These are phyloP conservation scores for Picochlorum costavermella DNA, from an alignment of 139 green algal species.

Conservation along the genomic window DNA sequence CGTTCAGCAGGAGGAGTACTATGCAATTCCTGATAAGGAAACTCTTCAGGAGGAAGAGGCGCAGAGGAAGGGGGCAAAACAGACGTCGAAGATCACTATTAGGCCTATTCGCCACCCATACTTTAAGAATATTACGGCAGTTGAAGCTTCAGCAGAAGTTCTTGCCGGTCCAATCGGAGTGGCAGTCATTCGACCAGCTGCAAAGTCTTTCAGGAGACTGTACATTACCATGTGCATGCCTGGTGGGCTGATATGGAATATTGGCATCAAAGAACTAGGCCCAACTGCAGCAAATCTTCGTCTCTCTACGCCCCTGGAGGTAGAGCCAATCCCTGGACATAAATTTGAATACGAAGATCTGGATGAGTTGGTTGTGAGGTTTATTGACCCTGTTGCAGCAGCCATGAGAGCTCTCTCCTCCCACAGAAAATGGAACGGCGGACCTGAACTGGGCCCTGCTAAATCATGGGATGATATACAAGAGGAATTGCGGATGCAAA, in stretches of 20 bases:
- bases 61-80: neutral
- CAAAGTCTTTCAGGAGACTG: conserved; percentile 22
- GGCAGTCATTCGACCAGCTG: conserved; percentile 41
- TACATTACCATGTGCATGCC: conserved; percentile 18
- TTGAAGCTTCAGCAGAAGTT: conserved; percentile 32
- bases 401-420: conserved; percentile 20
- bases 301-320: conserved; percentile 45
- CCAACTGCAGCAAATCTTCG: conserved; percentile 39
- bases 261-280: conserved; percentile 44
- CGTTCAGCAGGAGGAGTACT: conserved; percentile 21
- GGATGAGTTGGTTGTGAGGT: conserved; percentile 61
- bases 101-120: conserved; percentile 58
- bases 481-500: neutral
- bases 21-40: conserved; percentile 16
- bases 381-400: conserved; percentile 44
- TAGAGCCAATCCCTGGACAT: conserved; percentile 23
- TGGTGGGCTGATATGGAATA: conserved; percentile 28
- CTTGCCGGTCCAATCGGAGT: neutral
- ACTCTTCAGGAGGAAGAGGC: neutral
- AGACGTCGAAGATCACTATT: conserved; percentile 8
- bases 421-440: conserved; percentile 47
- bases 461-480: conserved; percentile 9
- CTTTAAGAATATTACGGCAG: conserved; percentile 55
- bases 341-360: conserved; percentile 64
- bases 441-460: neutral